Evolutionary conservation across 441 rosid genomes (phyloP).

Genomic region (Croton setiger): DNA sequence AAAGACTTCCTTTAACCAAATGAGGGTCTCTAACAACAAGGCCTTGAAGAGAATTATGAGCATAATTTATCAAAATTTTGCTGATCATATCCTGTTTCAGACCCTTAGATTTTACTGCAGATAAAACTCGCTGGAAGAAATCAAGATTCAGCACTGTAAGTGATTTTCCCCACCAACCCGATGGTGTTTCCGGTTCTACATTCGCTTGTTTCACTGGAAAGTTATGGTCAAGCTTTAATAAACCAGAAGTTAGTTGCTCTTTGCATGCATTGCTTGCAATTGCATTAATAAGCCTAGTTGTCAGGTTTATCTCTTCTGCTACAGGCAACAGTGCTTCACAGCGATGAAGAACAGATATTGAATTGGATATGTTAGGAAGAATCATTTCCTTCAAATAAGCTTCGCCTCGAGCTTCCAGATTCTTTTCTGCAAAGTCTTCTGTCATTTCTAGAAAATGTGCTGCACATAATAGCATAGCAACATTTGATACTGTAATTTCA

Average conservation of each 20-base stretch:
- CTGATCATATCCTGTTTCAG: slow-evolving; percentile 90
- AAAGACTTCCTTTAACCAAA: slow-evolving; percentile 49
- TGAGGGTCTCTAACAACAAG: slow-evolving; percentile 57
- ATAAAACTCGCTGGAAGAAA: slow-evolving; percentile 76
- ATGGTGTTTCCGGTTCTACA: slow-evolving; percentile 71
- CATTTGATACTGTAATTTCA: slow-evolving; percentile 59
- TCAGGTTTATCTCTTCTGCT: slow-evolving; percentile 72
- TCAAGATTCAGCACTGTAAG: slow-evolving; percentile 64
- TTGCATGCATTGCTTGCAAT: slow-evolving; percentile 89
- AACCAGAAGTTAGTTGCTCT: slow-evolving; percentile 91
- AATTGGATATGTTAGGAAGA: slow-evolving; percentile 61
- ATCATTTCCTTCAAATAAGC: slow-evolving; percentile 55
- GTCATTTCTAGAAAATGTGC: slow-evolving; percentile 92
- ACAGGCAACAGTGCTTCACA: slow-evolving; percentile 70
- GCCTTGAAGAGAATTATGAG: slow-evolving; percentile 77
- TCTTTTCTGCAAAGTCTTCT: slow-evolving; percentile 74
- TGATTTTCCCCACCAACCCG: slow-evolving; percentile 96
- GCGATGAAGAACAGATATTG: slow-evolving; percentile 62
- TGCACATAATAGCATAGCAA: slow-evolving; percentile 64
- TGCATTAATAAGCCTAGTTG: slow-evolving; percentile 57
- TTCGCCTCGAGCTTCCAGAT: slow-evolving; percentile 62
- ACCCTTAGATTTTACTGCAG: slow-evolving; percentile 85
- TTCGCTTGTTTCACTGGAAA: slow-evolving; percentile 41
- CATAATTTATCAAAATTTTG: slow-evolving; percentile 81
- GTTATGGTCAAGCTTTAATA: slow-evolving; percentile 75